phyloP scores from a whole-genome alignment of 2,329 filamentous ascomycete species.

The Macrophomina phaseolina region DNA sequence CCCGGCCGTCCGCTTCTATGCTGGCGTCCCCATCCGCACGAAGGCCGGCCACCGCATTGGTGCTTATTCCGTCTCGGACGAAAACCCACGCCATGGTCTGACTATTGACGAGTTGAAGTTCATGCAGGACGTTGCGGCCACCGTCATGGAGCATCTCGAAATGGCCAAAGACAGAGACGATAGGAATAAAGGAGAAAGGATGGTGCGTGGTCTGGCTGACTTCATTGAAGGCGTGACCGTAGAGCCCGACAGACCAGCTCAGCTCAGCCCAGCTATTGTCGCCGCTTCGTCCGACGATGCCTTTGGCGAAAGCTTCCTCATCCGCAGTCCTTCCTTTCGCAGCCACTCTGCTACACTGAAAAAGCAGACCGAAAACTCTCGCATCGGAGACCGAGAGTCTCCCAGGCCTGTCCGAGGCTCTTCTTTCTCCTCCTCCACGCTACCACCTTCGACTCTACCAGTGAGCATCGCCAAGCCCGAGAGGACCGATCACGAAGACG shows the following conservation, averaged over 20 bases:
- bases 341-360: slow-evolving; percentile 32
- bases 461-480: slow-evolving; percentile 32
- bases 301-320: background rate
- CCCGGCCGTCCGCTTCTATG: slow-evolving; percentile 54
- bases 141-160: slow-evolving; percentile 40
- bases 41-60: slow-evolving; percentile 64
- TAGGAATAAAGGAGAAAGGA: slow-evolving; percentile 37
- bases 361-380: slow-evolving; percentile 42
- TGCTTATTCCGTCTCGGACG: slow-evolving; percentile 65
- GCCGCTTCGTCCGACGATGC: slow-evolving; percentile 2
- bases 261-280: slow-evolving; percentile 23
- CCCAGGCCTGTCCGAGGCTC: slow-evolving; percentile 6
- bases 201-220: slow-evolving; percentile 40
- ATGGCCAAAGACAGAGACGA: slow-evolving; percentile 29
- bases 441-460: slow-evolving; percentile 28
- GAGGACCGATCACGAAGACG: slow-evolving; percentile 32
- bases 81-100: slow-evolving; percentile 60
- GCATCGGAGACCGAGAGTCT: slow-evolving; percentile 32
- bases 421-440: slow-evolving; percentile 9
- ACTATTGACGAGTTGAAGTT: slow-evolving; percentile 57
- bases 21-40: slow-evolving; percentile 66
- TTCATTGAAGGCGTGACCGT: slow-evolving; percentile 32
- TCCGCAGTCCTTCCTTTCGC: slow-evolving; percentile 17
- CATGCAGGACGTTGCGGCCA: slow-evolving; percentile 60
- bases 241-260: slow-evolving; percentile 29